These are phyloP conservation scores for Trametes polyzona DNA, from an alignment of 1,284 basidiomycete genomes.

Conservation along the genomic window DNA sequence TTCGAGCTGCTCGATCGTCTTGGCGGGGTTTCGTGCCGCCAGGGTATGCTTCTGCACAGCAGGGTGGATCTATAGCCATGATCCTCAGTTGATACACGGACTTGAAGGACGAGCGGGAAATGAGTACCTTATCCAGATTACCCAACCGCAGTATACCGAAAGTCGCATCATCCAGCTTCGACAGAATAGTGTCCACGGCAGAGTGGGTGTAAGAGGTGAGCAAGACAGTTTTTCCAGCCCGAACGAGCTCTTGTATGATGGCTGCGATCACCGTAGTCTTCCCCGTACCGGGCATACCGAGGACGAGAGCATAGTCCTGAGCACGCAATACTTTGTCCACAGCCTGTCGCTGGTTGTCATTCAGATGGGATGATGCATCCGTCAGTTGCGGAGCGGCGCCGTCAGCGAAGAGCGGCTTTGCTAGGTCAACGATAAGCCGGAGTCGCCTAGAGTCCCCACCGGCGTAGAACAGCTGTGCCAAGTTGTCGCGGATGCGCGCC, in stretches of 20 bases:
- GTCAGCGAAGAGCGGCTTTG: conserved; percentile 63
- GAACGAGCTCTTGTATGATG: conserved; percentile 81
- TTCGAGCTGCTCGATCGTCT: conserved; percentile 79
- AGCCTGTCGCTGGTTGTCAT: conserved; percentile 76
- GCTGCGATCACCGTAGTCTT: conserved; percentile 96
- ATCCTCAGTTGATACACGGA: not conserved
- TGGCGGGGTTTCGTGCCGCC: conserved; percentile 54
- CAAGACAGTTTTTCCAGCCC: conserved; percentile 84
- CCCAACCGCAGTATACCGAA: conserved; percentile 87
- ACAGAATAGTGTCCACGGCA: conserved; percentile 93
- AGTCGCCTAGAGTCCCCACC: conserved; percentile 68
- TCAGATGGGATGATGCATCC: conserved; percentile 49
- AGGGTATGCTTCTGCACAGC: conserved; percentile 77
- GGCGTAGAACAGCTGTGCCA: conserved; percentile 87
- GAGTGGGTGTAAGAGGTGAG: conserved; percentile 96
- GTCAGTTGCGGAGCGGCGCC: conserved; percentile 18
- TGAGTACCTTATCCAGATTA: conserved; percentile 83
- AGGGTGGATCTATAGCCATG: conserved; percentile 71
- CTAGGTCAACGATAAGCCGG: conserved; percentile 83
- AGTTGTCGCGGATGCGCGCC: conserved; percentile 87
- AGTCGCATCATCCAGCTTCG: conserved; percentile 71
- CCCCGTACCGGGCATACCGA: conserved; percentile 98
- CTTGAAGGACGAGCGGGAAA: not conserved
- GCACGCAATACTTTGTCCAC: conserved; percentile 79
- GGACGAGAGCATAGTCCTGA: conserved; percentile 87